A percentile compares a stretch with the other conserved stretches of the same genome.
Evolutionary conservation across 768 basidiomycete species (phyloP).

Genomic region (Podaxis sp.): DNA sequence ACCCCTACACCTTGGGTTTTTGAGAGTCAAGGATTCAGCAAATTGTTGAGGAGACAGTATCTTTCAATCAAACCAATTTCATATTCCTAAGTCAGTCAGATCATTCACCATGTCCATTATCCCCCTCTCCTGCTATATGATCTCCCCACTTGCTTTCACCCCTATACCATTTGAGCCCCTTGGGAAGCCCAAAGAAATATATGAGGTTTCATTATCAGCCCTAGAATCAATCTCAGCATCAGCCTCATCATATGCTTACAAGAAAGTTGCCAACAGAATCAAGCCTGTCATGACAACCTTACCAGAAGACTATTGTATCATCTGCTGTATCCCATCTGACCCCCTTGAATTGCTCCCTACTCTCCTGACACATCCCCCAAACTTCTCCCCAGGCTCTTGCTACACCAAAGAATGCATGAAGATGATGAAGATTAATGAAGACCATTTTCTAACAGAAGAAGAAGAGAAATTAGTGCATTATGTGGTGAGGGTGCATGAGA

Average conservation of each 20-base stretch:
- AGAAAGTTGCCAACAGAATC: conserved; percentile 29
- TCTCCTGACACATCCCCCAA: conserved; percentile 29
- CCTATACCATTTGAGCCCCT: background rate
- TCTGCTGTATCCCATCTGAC: conserved; percentile 30
- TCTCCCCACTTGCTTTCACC: background rate
- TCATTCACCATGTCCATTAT: background rate
- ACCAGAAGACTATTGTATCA: conserved; percentile 32
- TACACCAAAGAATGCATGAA: conserved; percentile 28
- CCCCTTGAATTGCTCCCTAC: conserved; percentile 29
- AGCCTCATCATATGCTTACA: conserved; percentile 24
- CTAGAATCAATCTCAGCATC: background rate
- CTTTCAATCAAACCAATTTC: too few relatives aligned
- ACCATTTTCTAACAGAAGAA: conserved; percentile 33
- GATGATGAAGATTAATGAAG: conserved; percentile 23
- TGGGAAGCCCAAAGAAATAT: background rate
- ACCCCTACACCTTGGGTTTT: conserved; percentile 3
- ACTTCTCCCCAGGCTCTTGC: conserved; percentile 28
- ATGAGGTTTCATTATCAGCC: background rate
- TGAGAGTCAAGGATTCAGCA: conserved; percentile 14
- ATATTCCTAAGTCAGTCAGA: background rate
- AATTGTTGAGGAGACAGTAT: conserved; percentile 12
- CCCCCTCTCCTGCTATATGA: background rate
- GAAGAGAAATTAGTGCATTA: conserved; percentile 34
- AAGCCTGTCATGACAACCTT: conserved; percentile 34
- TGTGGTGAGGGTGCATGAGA: conserved; percentile 29